Evolutionary conservation across 2,329 filamentous ascomycete species (phyloP), one percentile per base, ranked within the genome.

Genomic region (Colletotrichum tanaceti): DNA sequence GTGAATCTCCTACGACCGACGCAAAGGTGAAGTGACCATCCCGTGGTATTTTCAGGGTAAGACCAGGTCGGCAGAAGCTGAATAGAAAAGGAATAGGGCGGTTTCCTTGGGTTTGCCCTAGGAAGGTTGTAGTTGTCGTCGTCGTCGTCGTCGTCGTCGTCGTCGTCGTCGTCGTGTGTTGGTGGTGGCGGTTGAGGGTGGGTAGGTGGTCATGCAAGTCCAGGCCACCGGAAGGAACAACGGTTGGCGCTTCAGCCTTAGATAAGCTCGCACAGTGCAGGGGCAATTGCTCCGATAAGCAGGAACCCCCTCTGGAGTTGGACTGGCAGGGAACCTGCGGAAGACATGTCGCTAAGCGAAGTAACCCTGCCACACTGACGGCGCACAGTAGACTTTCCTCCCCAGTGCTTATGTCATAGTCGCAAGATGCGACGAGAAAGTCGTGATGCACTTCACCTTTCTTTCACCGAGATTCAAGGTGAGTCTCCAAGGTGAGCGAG

Each of bases 181-280:
- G 44, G 44, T 57, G 32, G 65, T 65, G 54, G 65, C 54, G 54
- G 65, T 65, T 68, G 49, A 57, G 20, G 53, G 41, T 41, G 47
- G 54, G 39, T 35, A 35, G 7, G 7, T 35, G 32, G 46, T 59
- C 6, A 54, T 16, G 39, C 50, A 24, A 20, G 28, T 38, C 20
- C 52, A 54, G 60, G 22, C 46, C 44, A 57, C 44, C 52, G 38
- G 50, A 53, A 18, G 24, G 47, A 35, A 24, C 43, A n/a, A 35
- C 18, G 43, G 58, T 28, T 57, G 63, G 59, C 38, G 44, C 50
- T 65, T 24, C 35, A 55, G 63, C 62, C 49, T 61, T 66, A 57
- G 66, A 69, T 69, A 69, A 69, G 66, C 66, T 55, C 28, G 53
- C 62, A 69, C 63, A 60, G 57, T 57, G 66, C 62, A 52, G 57